Evolutionary conservation across 768 basidiomycete species (phyloP).

Genomic region (Suillus discolor): DNA sequence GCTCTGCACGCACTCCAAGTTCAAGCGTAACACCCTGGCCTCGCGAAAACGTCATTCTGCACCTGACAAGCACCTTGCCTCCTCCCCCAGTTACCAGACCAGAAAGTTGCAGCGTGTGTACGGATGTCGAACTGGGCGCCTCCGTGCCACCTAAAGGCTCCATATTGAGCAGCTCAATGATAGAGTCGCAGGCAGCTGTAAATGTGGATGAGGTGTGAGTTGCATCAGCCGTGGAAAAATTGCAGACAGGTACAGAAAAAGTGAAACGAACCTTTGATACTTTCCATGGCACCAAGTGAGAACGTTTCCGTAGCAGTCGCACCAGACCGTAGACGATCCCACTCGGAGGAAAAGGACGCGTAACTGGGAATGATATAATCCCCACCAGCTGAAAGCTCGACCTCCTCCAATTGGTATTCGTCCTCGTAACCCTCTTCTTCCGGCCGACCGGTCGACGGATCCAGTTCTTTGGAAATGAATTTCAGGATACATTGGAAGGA

Average conservation of each 20-base stretch:
- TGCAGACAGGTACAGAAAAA: not conserved
- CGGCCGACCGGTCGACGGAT: constrained; percentile 92
- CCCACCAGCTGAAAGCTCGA: constrained; percentile 88
- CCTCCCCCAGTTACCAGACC: constrained; percentile 91
- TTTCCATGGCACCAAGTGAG: constrained; percentile 88
- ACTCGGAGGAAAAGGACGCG: constrained; percentile 88
- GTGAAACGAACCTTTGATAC: constrained; percentile 77
- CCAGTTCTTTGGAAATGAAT: constrained; percentile 96
- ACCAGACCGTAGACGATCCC: constrained; percentile 86
- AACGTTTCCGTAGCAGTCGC: constrained; percentile 91
- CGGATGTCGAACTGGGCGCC: constrained; percentile 74
- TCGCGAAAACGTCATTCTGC: constrained; percentile 92
- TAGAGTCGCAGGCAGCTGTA: constrained; percentile 92
- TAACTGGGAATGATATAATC: constrained; percentile 98
- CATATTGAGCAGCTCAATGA: constrained; percentile 96
- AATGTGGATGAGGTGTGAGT: constrained; percentile 14
- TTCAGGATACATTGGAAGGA: constrained; percentile 92
- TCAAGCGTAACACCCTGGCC: constrained; percentile 94
- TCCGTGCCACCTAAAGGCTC: constrained; percentile 94
- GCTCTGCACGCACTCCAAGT: constrained; percentile 88
- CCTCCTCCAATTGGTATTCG: constrained; percentile 96
- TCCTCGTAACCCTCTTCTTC: constrained; percentile 99
- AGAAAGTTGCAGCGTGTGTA: constrained; percentile 93
- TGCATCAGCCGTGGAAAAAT: constrained; percentile 14
- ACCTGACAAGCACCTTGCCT: constrained; percentile 93